These are phyloP conservation scores for Kalmusia sp. DNA, from an alignment of 2,329 filamentous ascomycete genomes.

Conservation along the genomic window DNA sequence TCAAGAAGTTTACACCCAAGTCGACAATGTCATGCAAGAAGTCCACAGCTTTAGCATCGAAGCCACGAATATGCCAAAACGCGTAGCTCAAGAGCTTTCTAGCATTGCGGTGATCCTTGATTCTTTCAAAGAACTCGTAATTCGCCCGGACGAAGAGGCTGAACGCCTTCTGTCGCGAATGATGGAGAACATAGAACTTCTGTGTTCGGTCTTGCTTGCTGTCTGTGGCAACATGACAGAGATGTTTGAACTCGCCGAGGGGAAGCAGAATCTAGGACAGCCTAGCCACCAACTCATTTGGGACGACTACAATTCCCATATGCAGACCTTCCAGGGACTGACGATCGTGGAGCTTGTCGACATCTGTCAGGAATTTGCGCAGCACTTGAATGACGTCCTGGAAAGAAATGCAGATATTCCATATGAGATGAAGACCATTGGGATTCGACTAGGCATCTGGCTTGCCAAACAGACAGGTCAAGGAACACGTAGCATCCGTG, in stretches of 20 bases:
- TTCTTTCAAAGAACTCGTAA: constrained; percentile 22
- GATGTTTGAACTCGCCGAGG: constrained; percentile 27
- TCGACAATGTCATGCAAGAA: constrained; percentile 21
- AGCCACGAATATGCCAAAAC: constrained; percentile 13
- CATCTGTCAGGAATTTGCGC: constrained; percentile 32
- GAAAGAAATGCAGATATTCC: constrained; percentile 12
- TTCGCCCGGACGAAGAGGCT: constrained; percentile 8
- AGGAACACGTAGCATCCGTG: constrained; percentile 19
- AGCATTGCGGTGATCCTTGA: constrained; percentile 19
- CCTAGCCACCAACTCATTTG: constrained; percentile 25
- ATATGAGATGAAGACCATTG: constrained; percentile 28
- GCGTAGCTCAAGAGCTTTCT: constrained; percentile 22
- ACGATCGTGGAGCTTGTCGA: constrained; percentile 24
- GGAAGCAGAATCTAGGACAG: constrained; percentile 12
- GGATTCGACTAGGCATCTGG: constrained; percentile 27
- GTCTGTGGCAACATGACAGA: constrained; percentile 31
- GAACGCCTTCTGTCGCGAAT: constrained; percentile 12
- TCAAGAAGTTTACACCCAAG: constrained; percentile 24
- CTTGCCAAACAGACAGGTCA: constrained; percentile 23
- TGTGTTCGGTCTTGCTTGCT: constrained; percentile 31
- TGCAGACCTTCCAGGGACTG: constrained; percentile 23
- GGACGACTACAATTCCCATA: constrained; percentile 32
- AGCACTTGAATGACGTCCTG: constrained; percentile 26
- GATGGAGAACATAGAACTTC: constrained; percentile 26
- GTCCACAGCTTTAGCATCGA: background rate